phyloP scores from a whole-genome alignment of 2,329 filamentous ascomycete genomes.

The Nigrospora sphaerica region DNA sequence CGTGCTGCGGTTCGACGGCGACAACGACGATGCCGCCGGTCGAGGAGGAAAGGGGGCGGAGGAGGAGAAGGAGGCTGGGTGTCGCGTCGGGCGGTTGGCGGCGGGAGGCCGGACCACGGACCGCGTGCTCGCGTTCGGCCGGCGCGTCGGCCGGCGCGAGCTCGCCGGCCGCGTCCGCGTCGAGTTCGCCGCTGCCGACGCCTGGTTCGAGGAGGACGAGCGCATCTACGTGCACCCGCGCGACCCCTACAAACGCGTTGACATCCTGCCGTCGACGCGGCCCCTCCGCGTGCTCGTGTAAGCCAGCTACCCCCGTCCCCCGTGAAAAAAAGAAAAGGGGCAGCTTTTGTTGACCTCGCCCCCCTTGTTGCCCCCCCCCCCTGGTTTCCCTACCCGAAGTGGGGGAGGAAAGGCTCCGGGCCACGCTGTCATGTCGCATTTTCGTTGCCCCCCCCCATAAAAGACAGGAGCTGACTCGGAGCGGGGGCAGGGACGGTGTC shows the following conservation, averaged over 20 bases:
- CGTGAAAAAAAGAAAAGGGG: constrained; percentile 8
- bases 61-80: background rate
- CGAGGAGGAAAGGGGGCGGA: background rate
- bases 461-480: too few species aligned
- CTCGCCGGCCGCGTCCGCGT: constrained; percentile 15
- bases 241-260: constrained; percentile 59
- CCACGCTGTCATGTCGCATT: too few species aligned
- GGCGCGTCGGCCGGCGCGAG: constrained; percentile 5
- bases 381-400: too few species aligned
- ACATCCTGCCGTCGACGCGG: constrained; percentile 50
- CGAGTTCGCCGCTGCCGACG: constrained; percentile 13
- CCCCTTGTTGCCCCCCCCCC: too few species aligned
- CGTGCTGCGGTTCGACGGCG: background rate
- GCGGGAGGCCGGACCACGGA: constrained; percentile 8
- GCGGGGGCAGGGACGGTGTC: constrained; percentile 11
- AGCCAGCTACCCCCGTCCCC: background rate
- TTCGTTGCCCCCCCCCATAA: too few species aligned
- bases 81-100: too few species aligned
- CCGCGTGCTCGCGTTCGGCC: constrained; percentile 14
- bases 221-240: constrained; percentile 57
- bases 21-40: background rate
- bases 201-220: constrained; percentile 49
- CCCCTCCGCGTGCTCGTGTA: constrained; percentile 34
- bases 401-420: too few species aligned
- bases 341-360: too few species aligned